These are phyloP conservation scores for Sphenostylis stenocarpa DNA, from an alignment of 306 rosid species.

Conservation along the genomic window DNA sequence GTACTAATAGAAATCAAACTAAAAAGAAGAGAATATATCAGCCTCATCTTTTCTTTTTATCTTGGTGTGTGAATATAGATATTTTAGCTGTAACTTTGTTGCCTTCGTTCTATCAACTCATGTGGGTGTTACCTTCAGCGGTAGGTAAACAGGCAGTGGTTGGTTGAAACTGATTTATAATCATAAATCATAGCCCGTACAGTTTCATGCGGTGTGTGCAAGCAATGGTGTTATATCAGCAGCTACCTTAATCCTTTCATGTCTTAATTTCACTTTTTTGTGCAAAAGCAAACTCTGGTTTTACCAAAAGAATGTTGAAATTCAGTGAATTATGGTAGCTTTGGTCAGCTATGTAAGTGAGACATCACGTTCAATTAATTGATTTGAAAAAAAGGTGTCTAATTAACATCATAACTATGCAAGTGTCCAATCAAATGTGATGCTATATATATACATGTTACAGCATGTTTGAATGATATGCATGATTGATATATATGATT, in stretches of 20 bases:
- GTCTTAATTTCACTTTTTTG: slow-evolving; percentile 6
- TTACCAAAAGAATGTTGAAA: slow-evolving; percentile 24
- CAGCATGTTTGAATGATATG: background rate
- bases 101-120: background rate
- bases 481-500: background rate
- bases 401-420: background rate
- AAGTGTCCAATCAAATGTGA: slow-evolving; percentile 2
- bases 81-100: background rate
- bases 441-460: background rate
- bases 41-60: background rate
- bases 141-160: slow-evolving; percentile 34
- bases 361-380: slow-evolving; percentile 11
- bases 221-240: slow-evolving; percentile 50
- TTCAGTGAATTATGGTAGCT: background rate
- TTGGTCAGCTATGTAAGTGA: slow-evolving; percentile 12
- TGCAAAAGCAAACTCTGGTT: slow-evolving; percentile 6
- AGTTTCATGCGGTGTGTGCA: slow-evolving; percentile 48
- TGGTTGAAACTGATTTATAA: slow-evolving; percentile 43
- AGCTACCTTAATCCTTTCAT: slow-evolving; percentile 31
- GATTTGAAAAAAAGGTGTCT: slow-evolving; percentile 11
- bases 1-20: too few relatives aligned
- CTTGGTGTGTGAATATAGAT: background rate
- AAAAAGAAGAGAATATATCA: background rate
- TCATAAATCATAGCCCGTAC: slow-evolving; percentile 32
- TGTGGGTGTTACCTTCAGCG: slow-evolving; percentile 12